Percentiles rank a stretch among this genome's conserved stretches.
Conservation (phyloP, 495 filamentous ascomycete species). For the Friedmanniomyces simplex region DNA sequence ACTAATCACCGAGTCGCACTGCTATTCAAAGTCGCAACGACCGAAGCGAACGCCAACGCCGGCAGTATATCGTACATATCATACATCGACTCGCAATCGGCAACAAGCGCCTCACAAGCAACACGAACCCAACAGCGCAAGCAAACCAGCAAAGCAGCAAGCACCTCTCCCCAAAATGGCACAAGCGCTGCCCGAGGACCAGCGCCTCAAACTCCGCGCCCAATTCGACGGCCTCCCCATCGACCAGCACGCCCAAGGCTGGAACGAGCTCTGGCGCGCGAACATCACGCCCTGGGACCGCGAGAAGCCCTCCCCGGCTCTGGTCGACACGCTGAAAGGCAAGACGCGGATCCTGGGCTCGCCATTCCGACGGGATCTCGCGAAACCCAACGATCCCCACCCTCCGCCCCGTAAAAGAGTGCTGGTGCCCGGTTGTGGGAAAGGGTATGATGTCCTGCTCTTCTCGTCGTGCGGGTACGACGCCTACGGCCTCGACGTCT, state of each 20-base stretch:
- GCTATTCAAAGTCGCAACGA: no score
- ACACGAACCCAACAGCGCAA: no score
- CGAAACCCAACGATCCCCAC: conserved; percentile 26
- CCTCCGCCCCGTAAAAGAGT: conserved; percentile 28
- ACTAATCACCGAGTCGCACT: no score
- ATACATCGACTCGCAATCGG: neutral
- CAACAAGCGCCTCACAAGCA: neutral
- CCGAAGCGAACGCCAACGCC: neutral
- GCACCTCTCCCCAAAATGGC: neutral
- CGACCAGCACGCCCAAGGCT: conserved; percentile 14
- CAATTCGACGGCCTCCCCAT: conserved; percentile 21
- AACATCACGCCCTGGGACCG: conserved; percentile 50
- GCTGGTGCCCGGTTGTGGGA: conserved; percentile 55
- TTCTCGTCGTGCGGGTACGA: conserved; percentile 35
- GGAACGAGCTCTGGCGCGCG: conserved; percentile 5
- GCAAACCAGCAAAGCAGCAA: neutral
- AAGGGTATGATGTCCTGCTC: conserved; percentile 35
- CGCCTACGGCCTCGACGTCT: conserved; percentile 61
- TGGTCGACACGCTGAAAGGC: conserved; percentile 50
- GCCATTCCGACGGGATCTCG: conserved; percentile 27
- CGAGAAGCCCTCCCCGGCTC: conserved; percentile 53
- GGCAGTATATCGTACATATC: neutral
- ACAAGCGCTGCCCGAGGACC: neutral
- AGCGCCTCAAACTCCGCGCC: conserved; percentile 14
- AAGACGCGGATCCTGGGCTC: conserved; percentile 38